phyloP scores from a whole-genome alignment of 805 yeast species.

The Saturnispora galanensis region DNA sequence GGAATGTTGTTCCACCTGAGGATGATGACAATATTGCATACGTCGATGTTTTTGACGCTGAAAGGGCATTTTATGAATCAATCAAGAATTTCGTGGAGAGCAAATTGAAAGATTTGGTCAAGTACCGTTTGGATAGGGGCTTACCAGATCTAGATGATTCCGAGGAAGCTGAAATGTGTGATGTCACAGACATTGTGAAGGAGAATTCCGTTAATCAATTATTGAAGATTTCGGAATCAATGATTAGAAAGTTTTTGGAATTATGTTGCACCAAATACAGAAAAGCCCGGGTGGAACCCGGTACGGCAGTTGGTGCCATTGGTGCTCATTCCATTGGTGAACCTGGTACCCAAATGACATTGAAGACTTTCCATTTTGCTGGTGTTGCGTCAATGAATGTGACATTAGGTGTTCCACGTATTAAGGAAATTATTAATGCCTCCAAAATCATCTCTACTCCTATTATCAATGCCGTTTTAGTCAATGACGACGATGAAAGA shows the following conservation, averaged over 20 bases:
- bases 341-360: conserved; percentile 99
- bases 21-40: conserved; percentile 44
- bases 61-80: conserved; percentile 73
- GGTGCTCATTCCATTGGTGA: conserved; percentile 99
- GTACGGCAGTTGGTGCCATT: conserved; percentile 98
- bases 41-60: conserved; percentile 82
- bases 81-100: conserved; percentile 50
- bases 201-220: conserved; percentile 51
- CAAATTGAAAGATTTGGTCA: conserved; percentile 50
- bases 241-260: conserved; percentile 57
- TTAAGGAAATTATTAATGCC: conserved; percentile 96
- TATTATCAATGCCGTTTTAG: conserved; percentile 87
- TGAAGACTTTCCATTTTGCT: conserved; percentile 74
- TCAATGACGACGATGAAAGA: conserved; percentile 88
- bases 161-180: conserved; percentile 24
- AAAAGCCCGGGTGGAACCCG: conserved; percentile 93
- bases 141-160: conserved; percentile 31
- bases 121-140: conserved; percentile 45
- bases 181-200: conserved; percentile 15
- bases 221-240: conserved; percentile 50
- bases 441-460: conserved; percentile 94
- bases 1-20: conserved; percentile 37
- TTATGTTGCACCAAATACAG: conserved; percentile 75
- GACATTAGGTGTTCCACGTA: conserved; percentile 98
- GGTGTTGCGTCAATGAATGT: conserved; percentile 99